phyloP scores from a whole-genome alignment of 164 flowering plant species.

The Taxillus chinensis region DNA sequence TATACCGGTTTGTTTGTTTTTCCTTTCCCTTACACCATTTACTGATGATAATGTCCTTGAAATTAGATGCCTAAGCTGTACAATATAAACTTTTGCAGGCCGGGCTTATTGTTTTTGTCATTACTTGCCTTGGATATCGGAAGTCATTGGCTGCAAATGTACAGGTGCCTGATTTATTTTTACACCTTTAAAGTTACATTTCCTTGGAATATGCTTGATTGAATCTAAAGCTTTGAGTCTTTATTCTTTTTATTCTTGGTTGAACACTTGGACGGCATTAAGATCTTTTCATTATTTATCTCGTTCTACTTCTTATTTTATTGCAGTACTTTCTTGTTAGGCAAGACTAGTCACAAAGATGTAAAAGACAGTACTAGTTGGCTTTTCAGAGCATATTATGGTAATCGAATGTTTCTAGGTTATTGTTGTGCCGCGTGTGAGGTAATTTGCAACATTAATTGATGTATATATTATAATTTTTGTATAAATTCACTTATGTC shows the following conservation, averaged over 20 bases:
- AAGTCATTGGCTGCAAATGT: slow-evolving; percentile 99
- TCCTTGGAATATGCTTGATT: background rate
- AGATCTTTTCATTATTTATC: background rate
- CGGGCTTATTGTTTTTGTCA: slow-evolving; percentile 65
- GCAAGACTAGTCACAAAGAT: slow-evolving; percentile 92
- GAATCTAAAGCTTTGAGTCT: background rate
- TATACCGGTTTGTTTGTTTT: slow-evolving; percentile 43
- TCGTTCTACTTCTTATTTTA: background rate
- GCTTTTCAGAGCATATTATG: slow-evolving; percentile 80
- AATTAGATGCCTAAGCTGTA: background rate
- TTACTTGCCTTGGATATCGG: slow-evolving; percentile 80
- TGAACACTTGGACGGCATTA: no score
- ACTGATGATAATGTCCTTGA: background rate
- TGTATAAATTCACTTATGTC: slow-evolving; percentile 1
- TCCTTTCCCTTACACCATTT: background rate
- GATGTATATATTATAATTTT: background rate
- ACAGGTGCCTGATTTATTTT: slow-evolving; percentile 42
- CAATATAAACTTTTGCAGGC: slow-evolving; percentile 31
- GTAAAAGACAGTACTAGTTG: slow-evolving; percentile 88
- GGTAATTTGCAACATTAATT: slow-evolving; percentile 28
- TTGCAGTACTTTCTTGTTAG: slow-evolving; percentile 74
- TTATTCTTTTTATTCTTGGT: no score
- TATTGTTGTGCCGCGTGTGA: slow-evolving; percentile 91
- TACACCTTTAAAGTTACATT: background rate
- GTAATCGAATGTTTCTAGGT: slow-evolving; percentile 79